Conservation (phyloP, 768 basidiomycete genomes). For the Psilocybe subaeruginosa region DNA sequence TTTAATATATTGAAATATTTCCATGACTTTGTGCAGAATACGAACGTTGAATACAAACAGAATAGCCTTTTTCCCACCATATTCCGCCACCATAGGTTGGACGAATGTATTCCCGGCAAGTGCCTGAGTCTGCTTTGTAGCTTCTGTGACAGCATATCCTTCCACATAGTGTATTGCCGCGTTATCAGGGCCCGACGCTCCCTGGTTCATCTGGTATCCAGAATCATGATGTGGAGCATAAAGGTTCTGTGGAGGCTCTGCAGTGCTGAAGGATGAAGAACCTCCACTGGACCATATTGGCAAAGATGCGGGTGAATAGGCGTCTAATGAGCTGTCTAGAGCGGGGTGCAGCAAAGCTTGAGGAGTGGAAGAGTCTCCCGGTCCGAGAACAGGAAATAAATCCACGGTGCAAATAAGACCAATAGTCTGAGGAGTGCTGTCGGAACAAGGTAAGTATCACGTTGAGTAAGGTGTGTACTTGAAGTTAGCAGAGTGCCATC, state of each 20-base stretch:
- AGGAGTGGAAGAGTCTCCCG: not conserved
- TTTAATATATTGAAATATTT: not conserved
- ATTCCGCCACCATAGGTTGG: slow-evolving; percentile 52
- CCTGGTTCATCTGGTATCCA: not conserved
- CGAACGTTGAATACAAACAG: slow-evolving; percentile 61
- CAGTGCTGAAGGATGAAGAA: no score
- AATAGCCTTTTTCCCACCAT: slow-evolving; percentile 51
- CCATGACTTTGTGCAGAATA: slow-evolving; percentile 32
- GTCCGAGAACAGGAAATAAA: not conserved
- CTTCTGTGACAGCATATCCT: slow-evolving; percentile 37
- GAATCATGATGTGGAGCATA: not conserved
- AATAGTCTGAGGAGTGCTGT: not conserved
- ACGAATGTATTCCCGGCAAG: slow-evolving; percentile 64
- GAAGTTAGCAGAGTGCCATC: not conserved
- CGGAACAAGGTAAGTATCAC: not conserved
- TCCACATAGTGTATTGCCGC: not conserved
- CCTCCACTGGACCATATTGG: no score
- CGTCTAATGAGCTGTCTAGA: not conserved
- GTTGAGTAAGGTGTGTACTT: not conserved
- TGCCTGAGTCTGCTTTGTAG: slow-evolving; percentile 48
- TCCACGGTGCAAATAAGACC: not conserved
- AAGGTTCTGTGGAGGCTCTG: no score
- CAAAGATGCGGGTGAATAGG: not conserved
- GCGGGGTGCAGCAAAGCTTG: not conserved
- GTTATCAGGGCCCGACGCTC: not conserved